Evolutionary conservation across 2,329 filamentous ascomycete genomes (phyloP).

Genomic region (Cercospora sp.): DNA sequence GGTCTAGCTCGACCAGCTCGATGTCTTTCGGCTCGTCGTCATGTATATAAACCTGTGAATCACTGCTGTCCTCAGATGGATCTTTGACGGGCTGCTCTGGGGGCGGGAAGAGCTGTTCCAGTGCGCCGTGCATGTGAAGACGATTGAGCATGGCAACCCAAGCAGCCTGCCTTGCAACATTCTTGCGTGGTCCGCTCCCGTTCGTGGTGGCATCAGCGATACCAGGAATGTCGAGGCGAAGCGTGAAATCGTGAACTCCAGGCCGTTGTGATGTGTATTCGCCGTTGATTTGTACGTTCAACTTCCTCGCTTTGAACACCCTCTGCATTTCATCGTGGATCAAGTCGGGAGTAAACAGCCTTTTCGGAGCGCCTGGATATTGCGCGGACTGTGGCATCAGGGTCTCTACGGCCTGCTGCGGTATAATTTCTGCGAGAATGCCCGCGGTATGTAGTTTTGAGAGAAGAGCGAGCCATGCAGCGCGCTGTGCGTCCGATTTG

Average conservation of each 20-base stretch:
- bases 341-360: conserved; percentile 2
- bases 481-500: conserved; percentile 2
- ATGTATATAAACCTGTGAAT: conserved; percentile 3
- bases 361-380: conserved; percentile 6
- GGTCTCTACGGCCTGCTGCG: neutral
- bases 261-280: neutral
- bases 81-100: neutral
- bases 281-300: neutral
- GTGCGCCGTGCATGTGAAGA: conserved; percentile 8
- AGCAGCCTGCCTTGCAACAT: conserved; percentile 4
- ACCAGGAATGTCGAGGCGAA: conserved; percentile 11
- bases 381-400: conserved; percentile 9
- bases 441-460: conserved; percentile 13
- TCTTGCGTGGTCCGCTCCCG: conserved; percentile 3
- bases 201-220: conserved; percentile 11
- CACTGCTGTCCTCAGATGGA: neutral
- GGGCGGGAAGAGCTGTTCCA: conserved; percentile 10
- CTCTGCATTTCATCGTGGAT: conserved; percentile 7
- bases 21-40: conserved; percentile 4
- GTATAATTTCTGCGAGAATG: neutral
- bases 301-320: neutral
- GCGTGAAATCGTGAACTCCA: neutral
- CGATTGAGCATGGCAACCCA: conserved; percentile 17
- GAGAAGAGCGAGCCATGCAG: conserved; percentile 10
- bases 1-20: conserved; percentile 22